Conservation (phyloP, 495 filamentous ascomycete species). For the Neurospora sp. region DNA sequence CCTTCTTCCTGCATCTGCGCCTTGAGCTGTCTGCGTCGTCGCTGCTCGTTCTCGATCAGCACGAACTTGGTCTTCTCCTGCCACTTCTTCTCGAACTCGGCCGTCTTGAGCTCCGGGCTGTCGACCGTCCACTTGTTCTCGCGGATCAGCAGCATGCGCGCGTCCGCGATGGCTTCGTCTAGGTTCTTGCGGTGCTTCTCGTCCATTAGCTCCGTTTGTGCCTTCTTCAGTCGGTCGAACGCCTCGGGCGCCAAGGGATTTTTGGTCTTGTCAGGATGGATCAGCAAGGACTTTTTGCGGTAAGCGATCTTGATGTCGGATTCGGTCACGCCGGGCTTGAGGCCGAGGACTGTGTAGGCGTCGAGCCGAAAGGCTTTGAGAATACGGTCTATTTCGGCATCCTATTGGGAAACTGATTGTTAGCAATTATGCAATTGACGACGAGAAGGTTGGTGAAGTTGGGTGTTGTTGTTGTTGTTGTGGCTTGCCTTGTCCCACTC, state of each 20-base stretch:
- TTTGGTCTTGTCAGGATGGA: constrained; percentile 95
- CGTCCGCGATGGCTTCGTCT: constrained; percentile 93
- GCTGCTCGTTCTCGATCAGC: constrained; percentile 84
- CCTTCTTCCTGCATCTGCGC: constrained; percentile 96
- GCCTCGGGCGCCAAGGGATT: constrained; percentile 89
- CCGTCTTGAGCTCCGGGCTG: constrained; percentile 71
- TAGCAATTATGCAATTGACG: background rate
- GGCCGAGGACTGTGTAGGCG: constrained; percentile 90
- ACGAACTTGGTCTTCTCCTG: constrained; percentile 85
- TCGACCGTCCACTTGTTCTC: constrained; percentile 89
- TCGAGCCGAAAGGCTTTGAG: constrained; percentile 81
- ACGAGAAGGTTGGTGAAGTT: background rate
- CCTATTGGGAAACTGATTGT: constrained; percentile 38
- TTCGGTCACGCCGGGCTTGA: constrained; percentile 90
- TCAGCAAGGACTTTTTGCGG: constrained; percentile 92
- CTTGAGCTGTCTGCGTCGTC: constrained; percentile 75
- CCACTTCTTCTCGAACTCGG: constrained; percentile 76
- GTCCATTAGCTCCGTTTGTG: constrained; percentile 82
- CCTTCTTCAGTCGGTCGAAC: constrained; percentile 94
- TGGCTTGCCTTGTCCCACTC: constrained; percentile 72
- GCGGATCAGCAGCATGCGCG: constrained; percentile 85
- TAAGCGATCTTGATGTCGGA: constrained; percentile 92
- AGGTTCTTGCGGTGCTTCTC: constrained; percentile 79
- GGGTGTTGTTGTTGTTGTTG: background rate
- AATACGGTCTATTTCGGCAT: constrained; percentile 94